Percentiles rank a stretch among this genome's conserved stretches.
Evolutionary conservation across 1,139 yeast species (phyloP).

Genomic region (Candida mesenterica): DNA sequence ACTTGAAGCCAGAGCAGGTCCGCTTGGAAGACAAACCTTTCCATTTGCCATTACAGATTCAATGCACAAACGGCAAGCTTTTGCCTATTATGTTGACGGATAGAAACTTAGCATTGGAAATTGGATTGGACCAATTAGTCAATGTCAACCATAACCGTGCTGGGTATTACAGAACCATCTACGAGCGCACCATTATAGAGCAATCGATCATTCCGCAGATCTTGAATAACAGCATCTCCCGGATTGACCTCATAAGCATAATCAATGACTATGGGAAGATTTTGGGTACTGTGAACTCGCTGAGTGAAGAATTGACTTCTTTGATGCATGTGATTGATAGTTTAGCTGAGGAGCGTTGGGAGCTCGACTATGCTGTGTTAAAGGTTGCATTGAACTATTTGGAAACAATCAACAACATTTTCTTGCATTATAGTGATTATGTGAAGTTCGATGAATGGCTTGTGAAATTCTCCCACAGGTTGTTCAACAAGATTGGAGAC

Average conservation of each 20-base stretch:
- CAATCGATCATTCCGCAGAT: slow-evolving; percentile 23
- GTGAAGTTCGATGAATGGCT: slow-evolving; percentile 24
- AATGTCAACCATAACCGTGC: slow-evolving; percentile 44
- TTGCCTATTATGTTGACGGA: slow-evolving; percentile 49
- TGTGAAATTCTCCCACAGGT: slow-evolving; percentile 15
- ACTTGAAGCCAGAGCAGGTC: slow-evolving; percentile 22
- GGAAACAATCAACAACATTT: slow-evolving; percentile 29
- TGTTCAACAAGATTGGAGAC: slow-evolving; percentile 24
- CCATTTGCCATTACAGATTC: slow-evolving; percentile 53
- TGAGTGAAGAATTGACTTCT: slow-evolving; percentile 25
- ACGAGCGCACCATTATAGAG: slow-evolving; percentile 20
- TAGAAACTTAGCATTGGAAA: slow-evolving; percentile 38
- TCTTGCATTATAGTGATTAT: slow-evolving; percentile 30
- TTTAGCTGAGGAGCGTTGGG: slow-evolving; percentile 21
- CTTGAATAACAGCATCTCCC: slow-evolving; percentile 20
- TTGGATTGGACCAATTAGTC: slow-evolving; percentile 22
- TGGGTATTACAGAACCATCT: slow-evolving; percentile 44
- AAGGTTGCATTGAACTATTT: slow-evolving; percentile 31
- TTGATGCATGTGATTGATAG: slow-evolving; percentile 27
- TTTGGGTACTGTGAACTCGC: slow-evolving; percentile 21
- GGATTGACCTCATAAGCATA: slow-evolving; percentile 32
- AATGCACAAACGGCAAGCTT: slow-evolving; percentile 25
- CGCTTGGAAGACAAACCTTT: slow-evolving; percentile 45
- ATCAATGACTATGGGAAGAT: slow-evolving; percentile 39
- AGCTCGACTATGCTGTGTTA: slow-evolving; percentile 26